Conservation (phyloP, 306 rosid species). For the Prunus kanzakura region DNA sequence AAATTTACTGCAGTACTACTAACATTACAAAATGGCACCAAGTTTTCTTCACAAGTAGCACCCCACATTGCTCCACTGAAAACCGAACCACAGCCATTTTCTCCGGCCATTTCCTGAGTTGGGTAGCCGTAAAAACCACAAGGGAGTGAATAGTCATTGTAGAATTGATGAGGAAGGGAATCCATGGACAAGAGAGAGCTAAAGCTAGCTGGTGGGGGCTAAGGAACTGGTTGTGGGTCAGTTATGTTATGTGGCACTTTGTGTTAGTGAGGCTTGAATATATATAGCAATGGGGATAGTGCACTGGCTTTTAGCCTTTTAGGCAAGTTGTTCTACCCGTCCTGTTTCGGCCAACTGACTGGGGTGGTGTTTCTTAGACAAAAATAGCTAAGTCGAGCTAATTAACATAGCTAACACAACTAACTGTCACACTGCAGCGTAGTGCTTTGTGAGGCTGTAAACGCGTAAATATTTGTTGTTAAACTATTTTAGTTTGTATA, state of each 20-base stretch:
- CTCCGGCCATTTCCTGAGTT: not conserved
- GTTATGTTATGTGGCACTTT: not conserved
- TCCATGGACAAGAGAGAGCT: constrained; percentile 42
- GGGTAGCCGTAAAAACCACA: constrained; percentile 24
- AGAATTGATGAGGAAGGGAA: constrained; percentile 47
- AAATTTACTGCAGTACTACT: constrained; percentile 13
- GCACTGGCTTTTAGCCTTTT: not conserved
- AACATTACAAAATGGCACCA: constrained; percentile 37
- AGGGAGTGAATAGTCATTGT: constrained; percentile 42
- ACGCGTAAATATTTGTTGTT: not conserved
- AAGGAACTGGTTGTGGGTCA: not conserved
- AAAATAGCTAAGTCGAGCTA: not conserved
- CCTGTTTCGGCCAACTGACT: constrained; percentile 3
- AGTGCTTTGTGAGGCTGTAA: not conserved
- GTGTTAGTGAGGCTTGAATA: constrained; percentile 1
- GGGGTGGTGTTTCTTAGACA: not conserved
- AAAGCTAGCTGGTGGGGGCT: constrained; percentile 4
- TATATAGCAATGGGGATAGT: constrained; percentile 17
- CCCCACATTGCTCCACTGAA: constrained; percentile 40
- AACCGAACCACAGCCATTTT: not conserved
- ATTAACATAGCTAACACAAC: not conserved
- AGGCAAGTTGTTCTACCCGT: constrained; percentile 5
- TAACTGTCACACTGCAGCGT: not conserved
- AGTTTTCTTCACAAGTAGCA: constrained; percentile 26
- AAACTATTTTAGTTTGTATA: not conserved